phyloP scores from a whole-genome alignment of 208 protist species.

The Crithidia sp. region DNA sequence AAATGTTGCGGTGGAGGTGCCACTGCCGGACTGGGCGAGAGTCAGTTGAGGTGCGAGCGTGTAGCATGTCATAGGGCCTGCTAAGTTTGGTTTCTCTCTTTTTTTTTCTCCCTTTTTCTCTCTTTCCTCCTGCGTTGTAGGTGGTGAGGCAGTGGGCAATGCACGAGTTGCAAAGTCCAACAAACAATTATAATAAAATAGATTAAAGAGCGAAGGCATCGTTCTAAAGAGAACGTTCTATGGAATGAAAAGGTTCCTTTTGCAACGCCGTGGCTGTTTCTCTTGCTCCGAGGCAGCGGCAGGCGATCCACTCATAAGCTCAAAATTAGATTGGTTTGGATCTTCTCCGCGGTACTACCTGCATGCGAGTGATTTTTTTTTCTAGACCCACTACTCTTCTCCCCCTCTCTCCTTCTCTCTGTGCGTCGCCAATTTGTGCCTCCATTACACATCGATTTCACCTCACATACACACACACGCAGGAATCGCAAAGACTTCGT shows the following conservation, averaged over 20 bases:
- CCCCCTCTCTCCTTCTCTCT: neutral
- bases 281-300: no score
- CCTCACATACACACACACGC: neutral
- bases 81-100: neutral
- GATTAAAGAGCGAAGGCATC: no score
- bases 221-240: no score
- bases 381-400: constrained; percentile 9
- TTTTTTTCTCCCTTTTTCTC: constrained; percentile 5
- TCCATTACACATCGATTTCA: neutral
- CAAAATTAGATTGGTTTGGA: no score
- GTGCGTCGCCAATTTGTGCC: neutral
- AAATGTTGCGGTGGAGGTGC: constrained; percentile 31
- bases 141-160: no score
- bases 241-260: no score
- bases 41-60: neutral
- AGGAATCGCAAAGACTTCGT: constrained; percentile 2
- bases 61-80: neutral
- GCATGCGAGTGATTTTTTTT: neutral
- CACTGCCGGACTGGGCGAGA: constrained; percentile 48
- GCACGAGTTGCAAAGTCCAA: no score
- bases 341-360: no score
- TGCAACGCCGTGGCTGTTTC: no score
- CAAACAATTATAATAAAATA: neutral
- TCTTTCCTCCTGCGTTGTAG: neutral
- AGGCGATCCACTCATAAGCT: no score